A percentile compares a stretch with the other conserved stretches of the same genome.
These are phyloP conservation scores for Nidula niveotomentosa DNA, from an alignment of 1,284 basidiomycete species.

Conservation along the genomic window DNA sequence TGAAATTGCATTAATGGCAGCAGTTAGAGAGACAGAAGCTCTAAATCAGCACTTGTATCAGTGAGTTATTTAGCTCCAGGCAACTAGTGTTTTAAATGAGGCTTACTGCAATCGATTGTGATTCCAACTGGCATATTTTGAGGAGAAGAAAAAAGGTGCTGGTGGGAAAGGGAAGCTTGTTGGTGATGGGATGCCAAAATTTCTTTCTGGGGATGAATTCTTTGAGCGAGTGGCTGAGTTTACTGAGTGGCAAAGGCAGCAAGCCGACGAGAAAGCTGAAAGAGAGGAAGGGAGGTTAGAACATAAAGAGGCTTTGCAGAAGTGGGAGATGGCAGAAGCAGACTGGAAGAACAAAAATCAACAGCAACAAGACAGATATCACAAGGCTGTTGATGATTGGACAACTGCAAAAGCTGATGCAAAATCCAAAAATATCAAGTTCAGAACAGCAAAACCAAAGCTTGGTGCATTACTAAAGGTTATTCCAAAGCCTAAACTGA, in stretches of 20 bases:
- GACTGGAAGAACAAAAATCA: conserved; percentile 6
- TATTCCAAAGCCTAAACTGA: conserved; percentile 4
- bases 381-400: conserved; percentile 7
- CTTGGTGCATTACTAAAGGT: conserved; percentile 1
- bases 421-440: conserved; percentile 4
- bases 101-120: conserved; percentile 5
- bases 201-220: conserved; percentile 12
- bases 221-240: conserved; percentile 6
- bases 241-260: conserved; percentile 6
- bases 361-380: neutral
- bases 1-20: conserved; percentile 1
- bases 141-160: conserved; percentile 13
- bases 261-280: conserved; percentile 5
- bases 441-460: conserved; percentile 8
- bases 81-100: conserved; percentile 9
- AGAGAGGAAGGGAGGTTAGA: conserved; percentile 1
- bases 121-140: conserved; percentile 13
- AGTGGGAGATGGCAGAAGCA: conserved; percentile 5
- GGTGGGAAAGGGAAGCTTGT: conserved; percentile 6
- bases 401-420: conserved; percentile 6
- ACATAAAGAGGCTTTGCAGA: conserved; percentile 4
- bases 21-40: conserved; percentile 2
- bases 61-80: conserved; percentile 5
- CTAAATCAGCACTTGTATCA: neutral
- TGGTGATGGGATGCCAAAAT: conserved; percentile 14